Conservation (phyloP, 2,329 filamentous ascomycete species). For the Tolypocladium tropicale region DNA sequence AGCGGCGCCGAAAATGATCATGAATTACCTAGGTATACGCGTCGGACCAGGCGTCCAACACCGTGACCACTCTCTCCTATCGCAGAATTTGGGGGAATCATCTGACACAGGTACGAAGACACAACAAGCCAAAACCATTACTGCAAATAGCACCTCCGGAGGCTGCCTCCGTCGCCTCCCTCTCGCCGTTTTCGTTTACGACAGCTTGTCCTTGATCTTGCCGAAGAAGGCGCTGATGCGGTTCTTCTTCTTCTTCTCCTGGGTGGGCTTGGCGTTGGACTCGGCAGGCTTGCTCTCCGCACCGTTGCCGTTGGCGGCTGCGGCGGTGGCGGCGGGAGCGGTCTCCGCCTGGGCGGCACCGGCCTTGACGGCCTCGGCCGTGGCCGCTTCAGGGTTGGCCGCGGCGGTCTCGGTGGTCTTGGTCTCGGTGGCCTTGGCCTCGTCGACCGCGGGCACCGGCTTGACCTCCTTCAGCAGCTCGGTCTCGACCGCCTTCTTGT, state of each 20-base stretch:
- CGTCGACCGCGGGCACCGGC: constrained; percentile 23
- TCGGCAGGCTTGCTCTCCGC: constrained; percentile 11
- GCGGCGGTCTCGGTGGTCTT: constrained; percentile 10
- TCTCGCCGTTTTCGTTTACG: constrained; percentile 11
- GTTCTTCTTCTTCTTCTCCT: constrained; percentile 60
- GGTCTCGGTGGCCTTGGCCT: constrained; percentile 13
- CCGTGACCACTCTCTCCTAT: constrained; percentile 19
- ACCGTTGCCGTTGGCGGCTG: constrained; percentile 8
- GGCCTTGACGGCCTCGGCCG: constrained; percentile 8
- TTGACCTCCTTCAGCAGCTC: constrained; percentile 61
- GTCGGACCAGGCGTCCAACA: constrained; percentile 18
- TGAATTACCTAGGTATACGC: constrained; percentile 24
- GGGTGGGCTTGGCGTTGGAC: no score
- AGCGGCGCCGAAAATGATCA: constrained; percentile 11
- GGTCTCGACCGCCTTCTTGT: constrained; percentile 65
- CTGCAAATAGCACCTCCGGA: constrained; percentile 11
- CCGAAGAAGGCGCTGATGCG: constrained; percentile 52
- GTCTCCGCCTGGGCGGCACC: neutral
- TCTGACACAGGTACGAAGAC: constrained; percentile 23
- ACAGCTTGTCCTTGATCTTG: constrained; percentile 41
- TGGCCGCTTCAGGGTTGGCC: constrained; percentile 5
- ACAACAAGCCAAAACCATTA: constrained; percentile 22
- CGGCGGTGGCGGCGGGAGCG: constrained; percentile 4
- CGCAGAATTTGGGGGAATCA: constrained; percentile 27
- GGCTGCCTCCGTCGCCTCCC: constrained; percentile 4